Evolutionary conservation across 768 basidiomycete genomes (phyloP), one percentile per base, ranked within the genome.

Genomic region (Tulasnella sp.): DNA sequence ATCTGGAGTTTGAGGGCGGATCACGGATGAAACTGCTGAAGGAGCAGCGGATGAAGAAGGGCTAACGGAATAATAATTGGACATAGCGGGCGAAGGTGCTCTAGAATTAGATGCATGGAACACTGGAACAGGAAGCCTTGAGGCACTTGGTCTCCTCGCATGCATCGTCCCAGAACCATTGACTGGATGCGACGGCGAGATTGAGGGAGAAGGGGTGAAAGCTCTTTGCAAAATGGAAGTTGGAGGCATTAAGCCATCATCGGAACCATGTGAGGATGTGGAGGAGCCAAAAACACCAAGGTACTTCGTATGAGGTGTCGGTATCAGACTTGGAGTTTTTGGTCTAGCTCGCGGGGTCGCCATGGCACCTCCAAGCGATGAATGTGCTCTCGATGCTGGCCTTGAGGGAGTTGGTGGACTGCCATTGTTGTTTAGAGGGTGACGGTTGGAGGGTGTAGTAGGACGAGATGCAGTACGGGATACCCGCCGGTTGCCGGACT

Each of bases 321-420:
- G 85, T 48, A 90, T 88, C 54, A 77, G 69, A 58, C 83, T 86
- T 0, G 87, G 87, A 0, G 87, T 88, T 66, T 76, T 79, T 3
- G 85, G 74, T 53, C 87, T 74, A 13, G 76, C 67, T n/a, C 82
- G 78, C 19, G 83, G 80, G 0, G 77, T 74, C 5, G 69, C 61
- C 34, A 64, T 29, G 28, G 27, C 15, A 24, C 43, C 13, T 10
- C 54, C 54, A 27, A 43, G 33, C 2, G 42, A 33, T 9, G 54
- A 53, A 15, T 51, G 54, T 20, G 54, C 42, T 19, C 54, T 43
- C 24, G 54, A 47, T 16, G 50, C 25, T 19, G 54, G 51, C 24
- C 37, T 28, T 16, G 50, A 45, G 40, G 40, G 45, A 32, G 24
- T 54, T n/a, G 37, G 54, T 22, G 48, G 48, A 27, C n/a, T n/a